Percentiles rank a stretch among this genome's conserved stretches.
Conservation (phyloP, 495 filamentous ascomycete species). For the Penicillium dipodomyicola region DNA sequence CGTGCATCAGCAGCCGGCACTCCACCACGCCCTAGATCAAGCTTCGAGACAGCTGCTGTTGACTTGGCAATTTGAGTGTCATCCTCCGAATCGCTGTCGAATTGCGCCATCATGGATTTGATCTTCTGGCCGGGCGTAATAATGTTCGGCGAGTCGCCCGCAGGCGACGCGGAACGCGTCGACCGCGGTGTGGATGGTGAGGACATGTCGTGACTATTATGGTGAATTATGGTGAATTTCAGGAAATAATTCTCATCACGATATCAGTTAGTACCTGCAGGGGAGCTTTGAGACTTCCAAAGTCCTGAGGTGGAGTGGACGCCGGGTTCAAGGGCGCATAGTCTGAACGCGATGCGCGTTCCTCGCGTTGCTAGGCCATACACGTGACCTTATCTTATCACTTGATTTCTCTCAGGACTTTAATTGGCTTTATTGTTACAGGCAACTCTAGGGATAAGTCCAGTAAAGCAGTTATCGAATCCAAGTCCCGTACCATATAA, state of each 20-base stretch:
- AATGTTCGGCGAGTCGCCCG: slow-evolving; percentile 35
- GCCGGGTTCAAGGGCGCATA: slow-evolving; percentile 27
- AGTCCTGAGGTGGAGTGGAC: slow-evolving; percentile 5
- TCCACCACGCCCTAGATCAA: slow-evolving; percentile 17
- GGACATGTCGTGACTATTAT: slow-evolving; percentile 32
- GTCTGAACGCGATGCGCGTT: slow-evolving; percentile 30
- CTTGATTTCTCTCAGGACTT: neutral
- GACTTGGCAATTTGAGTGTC: slow-evolving; percentile 35
- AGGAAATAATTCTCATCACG: slow-evolving; percentile 5
- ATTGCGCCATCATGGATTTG: slow-evolving; percentile 62
- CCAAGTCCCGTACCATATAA: no score
- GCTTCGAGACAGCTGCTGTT: slow-evolving; percentile 5
- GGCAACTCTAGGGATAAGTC: neutral
- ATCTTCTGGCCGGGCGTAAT: slow-evolving; percentile 71
- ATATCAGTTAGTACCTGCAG: slow-evolving; percentile 4
- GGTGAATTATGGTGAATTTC: slow-evolving; percentile 2
- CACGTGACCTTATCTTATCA: slow-evolving; percentile 29
- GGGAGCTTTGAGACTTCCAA: slow-evolving; percentile 6
- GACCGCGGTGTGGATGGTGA: slow-evolving; percentile 43
- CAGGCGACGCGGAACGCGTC: slow-evolving; percentile 40
- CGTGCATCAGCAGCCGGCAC: slow-evolving; percentile 10
- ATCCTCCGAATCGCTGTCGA: slow-evolving; percentile 58
- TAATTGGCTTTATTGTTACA: neutral
- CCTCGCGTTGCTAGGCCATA: slow-evolving; percentile 26
- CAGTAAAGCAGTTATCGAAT: no score